phyloP scores from a whole-genome alignment of 805 yeast species.

The Tetrapisispora arboricola region DNA sequence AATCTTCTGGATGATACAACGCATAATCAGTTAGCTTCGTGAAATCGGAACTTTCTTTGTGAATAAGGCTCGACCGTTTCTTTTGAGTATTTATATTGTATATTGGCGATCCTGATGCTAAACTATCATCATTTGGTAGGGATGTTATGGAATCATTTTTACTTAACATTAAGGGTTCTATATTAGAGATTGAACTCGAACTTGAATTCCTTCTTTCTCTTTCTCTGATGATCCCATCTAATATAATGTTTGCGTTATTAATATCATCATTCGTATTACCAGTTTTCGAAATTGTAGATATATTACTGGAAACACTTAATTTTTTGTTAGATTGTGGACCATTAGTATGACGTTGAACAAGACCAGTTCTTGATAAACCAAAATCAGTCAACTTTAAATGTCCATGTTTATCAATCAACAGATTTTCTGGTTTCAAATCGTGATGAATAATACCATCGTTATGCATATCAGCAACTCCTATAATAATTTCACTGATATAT shows the following conservation, averaged over 20 bases:
- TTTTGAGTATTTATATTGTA: slow-evolving; percentile 8
- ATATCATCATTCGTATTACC: not conserved
- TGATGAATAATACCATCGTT: slow-evolving; percentile 83
- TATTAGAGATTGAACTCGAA: slow-evolving; percentile 14
- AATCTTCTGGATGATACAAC: slow-evolving; percentile 61
- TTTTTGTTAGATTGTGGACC: slow-evolving; percentile 4
- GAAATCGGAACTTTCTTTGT: slow-evolving; percentile 10
- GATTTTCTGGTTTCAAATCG: slow-evolving; percentile 90
- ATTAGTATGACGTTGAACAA: slow-evolving; percentile 64
- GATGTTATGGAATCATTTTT: slow-evolving; percentile 26
- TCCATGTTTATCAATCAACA: slow-evolving; percentile 76
- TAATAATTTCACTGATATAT: slow-evolving; percentile 81
- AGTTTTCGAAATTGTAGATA: not conserved
- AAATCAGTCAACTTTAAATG: slow-evolving; percentile 91
- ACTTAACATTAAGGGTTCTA: slow-evolving; percentile 17
- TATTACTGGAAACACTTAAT: slow-evolving; percentile 1
- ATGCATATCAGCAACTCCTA: slow-evolving; percentile 87
- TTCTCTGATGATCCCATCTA: slow-evolving; percentile 5
- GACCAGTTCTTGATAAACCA: slow-evolving; percentile 85
- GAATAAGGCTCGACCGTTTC: slow-evolving; percentile 30
- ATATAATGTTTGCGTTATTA: not conserved
- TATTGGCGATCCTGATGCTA: not conserved
- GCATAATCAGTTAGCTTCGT: slow-evolving; percentile 38
- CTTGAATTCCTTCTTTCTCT: slow-evolving; percentile 11
- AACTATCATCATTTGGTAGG: slow-evolving; percentile 12